phyloP scores from a whole-genome alignment of 139 green algal species.

The Chlamydomonas sp. region DNA sequence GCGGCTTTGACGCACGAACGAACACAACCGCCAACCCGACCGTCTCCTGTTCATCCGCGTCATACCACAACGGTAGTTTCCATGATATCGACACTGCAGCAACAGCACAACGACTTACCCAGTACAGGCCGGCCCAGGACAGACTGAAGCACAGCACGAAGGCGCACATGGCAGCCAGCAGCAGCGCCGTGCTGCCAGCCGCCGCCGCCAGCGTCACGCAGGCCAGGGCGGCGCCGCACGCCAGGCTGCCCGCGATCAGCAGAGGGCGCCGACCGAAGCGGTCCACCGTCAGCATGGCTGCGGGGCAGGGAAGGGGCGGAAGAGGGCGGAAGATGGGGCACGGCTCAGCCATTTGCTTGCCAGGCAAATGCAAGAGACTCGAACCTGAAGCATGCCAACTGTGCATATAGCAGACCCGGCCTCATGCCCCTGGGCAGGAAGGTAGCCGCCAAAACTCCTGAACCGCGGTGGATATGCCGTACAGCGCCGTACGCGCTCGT shows the following conservation, averaged over 20 bases:
- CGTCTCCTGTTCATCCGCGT: too few species aligned
- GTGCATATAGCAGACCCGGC: too few species aligned
- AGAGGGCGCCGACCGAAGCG: constrained; percentile 75
- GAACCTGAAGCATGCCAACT: too few species aligned
- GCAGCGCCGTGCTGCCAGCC: neutral
- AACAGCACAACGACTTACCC: constrained; percentile 56
- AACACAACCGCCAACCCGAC: too few species aligned
- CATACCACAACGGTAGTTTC: too few species aligned
- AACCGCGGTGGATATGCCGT: too few species aligned
- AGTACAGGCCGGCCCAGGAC: constrained; percentile 81
- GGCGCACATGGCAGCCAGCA: constrained; percentile 68
- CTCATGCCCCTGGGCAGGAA: too few species aligned
- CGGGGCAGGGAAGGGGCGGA: neutral
- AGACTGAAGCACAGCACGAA: constrained; percentile 84
- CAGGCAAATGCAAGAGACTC: too few species aligned
- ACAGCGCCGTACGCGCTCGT: too few species aligned
- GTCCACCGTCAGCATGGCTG: constrained; percentile 76
- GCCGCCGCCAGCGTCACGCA: constrained; percentile 36
- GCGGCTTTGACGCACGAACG: too few species aligned
- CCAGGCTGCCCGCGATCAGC: constrained; percentile 73
- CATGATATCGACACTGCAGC: constrained; percentile 61
- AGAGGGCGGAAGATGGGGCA: neutral
- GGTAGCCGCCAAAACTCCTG: too few species aligned
- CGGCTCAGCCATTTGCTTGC: neutral
- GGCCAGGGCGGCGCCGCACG: constrained; percentile 37